Conservation (phyloP, 768 basidiomycete genomes). For the Tricholoma sp. region DNA sequence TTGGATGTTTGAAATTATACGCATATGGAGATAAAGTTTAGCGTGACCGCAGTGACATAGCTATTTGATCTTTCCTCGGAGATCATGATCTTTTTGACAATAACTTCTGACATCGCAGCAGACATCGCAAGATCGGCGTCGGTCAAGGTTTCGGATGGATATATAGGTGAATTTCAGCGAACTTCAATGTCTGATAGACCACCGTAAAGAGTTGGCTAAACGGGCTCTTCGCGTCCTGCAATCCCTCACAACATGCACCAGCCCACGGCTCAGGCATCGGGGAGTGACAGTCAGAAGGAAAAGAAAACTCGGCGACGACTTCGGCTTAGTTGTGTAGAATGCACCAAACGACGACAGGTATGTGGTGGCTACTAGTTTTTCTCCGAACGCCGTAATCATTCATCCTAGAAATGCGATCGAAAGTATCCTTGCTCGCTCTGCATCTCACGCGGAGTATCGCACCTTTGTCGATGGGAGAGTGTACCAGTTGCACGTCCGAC, state of each 20-base stretch:
- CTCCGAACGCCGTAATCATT: conserved; percentile 1
- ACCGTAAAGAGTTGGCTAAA: neutral
- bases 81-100: too few relatives aligned
- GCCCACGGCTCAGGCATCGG: neutral
- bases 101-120: neutral
- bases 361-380: conserved; percentile 11
- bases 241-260: neutral
- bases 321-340: conserved; percentile 51
- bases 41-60: neutral
- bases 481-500: conserved; percentile 38
- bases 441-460: conserved; percentile 33
- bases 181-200: neutral
- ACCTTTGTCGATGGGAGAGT: conserved; percentile 43
- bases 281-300: conserved; percentile 22
- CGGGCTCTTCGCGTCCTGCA: neutral
- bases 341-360: conserved; percentile 51
- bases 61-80: too few relatives aligned
- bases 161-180: neutral
- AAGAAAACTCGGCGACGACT: conserved; percentile 48
- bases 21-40: conserved; percentile 6
- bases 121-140: neutral
- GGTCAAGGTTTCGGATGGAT: neutral
- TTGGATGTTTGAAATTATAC: conserved; percentile 31
- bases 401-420: conserved; percentile 44
- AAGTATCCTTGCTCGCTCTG: conserved; percentile 39